Evolutionary conservation across 2,329 filamentous ascomycete genomes (phyloP), one percentile per base, ranked within the genome.

Genomic region (Chaetomium olivaceum): DNA sequence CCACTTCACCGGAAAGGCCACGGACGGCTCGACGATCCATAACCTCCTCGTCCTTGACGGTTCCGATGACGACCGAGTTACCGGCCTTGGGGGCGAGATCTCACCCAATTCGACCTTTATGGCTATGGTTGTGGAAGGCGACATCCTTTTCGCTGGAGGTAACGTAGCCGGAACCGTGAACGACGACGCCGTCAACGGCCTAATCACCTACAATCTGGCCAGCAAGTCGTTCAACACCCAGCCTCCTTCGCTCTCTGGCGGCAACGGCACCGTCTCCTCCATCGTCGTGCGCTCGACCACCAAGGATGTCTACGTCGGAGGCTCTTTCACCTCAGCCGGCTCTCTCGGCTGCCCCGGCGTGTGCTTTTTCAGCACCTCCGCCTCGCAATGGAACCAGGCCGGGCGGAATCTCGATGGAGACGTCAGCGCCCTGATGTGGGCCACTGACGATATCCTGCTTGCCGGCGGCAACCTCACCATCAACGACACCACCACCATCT

Each of bases 1-100:
- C 1, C 92, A 93, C 72, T 99, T 99, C 75, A 85, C 86, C 8
- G 89, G 91, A 0, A 86, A 82, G 33, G 86, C 85, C 16, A 84
- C 84, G 8, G 86, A 93, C 70, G 91, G 89, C 25, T 87, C 89
- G 3, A 82, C 83, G 5, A 83, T 97, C 67, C 83, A 92, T 70
- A 98, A 97, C 72, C 80, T 99, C 19, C 82, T 90, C 46, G 86
- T 99, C 69, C 87, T 98, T 67, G 91, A 97, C 76, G 89, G 89
- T 52, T 85, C 87, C n/a, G 82, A 91, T 67, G 82, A 82, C 27
- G 81, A 90, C 71, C 80, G 81, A 3, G 82, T 96, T 19, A 88
- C 83, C 29, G 94, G 94, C 11, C 81, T 97, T 58, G 83, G 85
- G 2, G 80, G 84, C 1, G 87, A 85, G 14, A 77, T 97, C 55